Percentiles rank a stretch among this genome's conserved stretches.
These are phyloP conservation scores for Colletotrichum sublineola DNA, from an alignment of 2,329 filamentous ascomycete genomes.

Conservation along the genomic window DNA sequence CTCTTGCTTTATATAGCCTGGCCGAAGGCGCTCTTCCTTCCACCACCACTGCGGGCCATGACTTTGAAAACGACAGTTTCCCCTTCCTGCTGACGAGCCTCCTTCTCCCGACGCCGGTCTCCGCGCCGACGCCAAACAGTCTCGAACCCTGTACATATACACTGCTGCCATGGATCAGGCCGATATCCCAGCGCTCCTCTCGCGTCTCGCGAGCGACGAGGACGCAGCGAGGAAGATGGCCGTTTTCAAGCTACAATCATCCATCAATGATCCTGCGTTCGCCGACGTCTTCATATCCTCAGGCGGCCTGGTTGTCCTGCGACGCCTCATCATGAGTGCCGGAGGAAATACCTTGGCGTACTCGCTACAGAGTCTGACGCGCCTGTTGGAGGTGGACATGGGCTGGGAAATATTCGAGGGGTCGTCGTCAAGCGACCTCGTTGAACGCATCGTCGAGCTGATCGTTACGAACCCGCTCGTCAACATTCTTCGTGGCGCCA, in stretches of 20 bases:
- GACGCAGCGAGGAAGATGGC: slow-evolving; percentile 98
- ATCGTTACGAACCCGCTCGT: slow-evolving; percentile 96
- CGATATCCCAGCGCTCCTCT: slow-evolving; percentile 74
- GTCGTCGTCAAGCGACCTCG: slow-evolving; percentile 72
- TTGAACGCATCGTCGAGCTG: slow-evolving; percentile 86
- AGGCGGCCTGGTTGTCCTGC: slow-evolving; percentile 84
- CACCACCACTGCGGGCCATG: slow-evolving; percentile 31
- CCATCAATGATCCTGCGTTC: slow-evolving; percentile 95
- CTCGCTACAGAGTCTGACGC: slow-evolving; percentile 87
- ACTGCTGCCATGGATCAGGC: slow-evolving; percentile 72
- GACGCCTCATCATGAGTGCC: slow-evolving; percentile 85
- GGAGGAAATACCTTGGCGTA: slow-evolving; percentile 97
- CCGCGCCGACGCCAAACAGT: slow-evolving; percentile 24
- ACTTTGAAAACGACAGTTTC: slow-evolving; percentile 19
- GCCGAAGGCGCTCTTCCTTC: background rate
- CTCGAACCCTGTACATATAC: slow-evolving; percentile 22
- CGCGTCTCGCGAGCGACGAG: slow-evolving; percentile 76
- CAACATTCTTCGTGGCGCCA: slow-evolving; percentile 95
- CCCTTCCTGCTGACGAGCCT: slow-evolving; percentile 36
- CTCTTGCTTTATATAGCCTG: slow-evolving; percentile 22
- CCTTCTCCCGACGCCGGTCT: slow-evolving; percentile 23
- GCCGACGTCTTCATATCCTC: slow-evolving; percentile 96
- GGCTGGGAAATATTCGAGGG: slow-evolving; percentile 91
- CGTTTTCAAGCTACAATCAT: slow-evolving; percentile 96
- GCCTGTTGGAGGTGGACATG: slow-evolving; percentile 94